Base-by-base conservation (phyloP, 2,329 filamentous ascomycete species). In the Myriosclerotinia curreyana region DNA sequence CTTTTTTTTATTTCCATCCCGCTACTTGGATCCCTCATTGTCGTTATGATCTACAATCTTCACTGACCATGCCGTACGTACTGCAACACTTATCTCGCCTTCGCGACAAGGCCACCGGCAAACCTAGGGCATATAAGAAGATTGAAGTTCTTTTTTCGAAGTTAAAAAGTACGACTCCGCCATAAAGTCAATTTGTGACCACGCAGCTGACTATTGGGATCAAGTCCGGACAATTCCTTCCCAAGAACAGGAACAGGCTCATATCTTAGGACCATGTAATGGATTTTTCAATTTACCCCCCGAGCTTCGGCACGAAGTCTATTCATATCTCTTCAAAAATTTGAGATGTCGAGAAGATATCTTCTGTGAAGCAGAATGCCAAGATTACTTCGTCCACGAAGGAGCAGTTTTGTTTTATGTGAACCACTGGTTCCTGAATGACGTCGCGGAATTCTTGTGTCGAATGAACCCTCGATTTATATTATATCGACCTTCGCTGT, bases 271-370 rank as follows among this genome's bases (percentile, higher is more conserved):
- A 17, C 49, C 49, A 20, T 34, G 49, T 54, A 53, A 34, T 61
- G 59, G 38, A 25, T 61, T 61, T 17, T 62, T 55, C 42, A 62
- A 46, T 31, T 28, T 62, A 48, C 60, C 52, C 9, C 40, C 40
- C 31, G 60, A 58, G 52, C 50, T 59, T 49, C 42, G 60, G 52
- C 52, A 63, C 31, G 60, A 59, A 25, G 9, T 63, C 25, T 58
- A 63, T 56, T 58, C 51, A 38, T 59, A 63, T 38, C 60, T 63
- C 42, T 63, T 63, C 52, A 63, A 31, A 8, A 38, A 63, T 12
- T 48, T 63, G 34, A 63, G 42, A 50, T 63, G 60, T 48, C 36
- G 60, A 63, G 42, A 63, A 12, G 44, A 54, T 58, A 34, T 63
- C 11, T 63, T 63, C 22, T 48, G n/a, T 36, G 50, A 48, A 38